Base-by-base conservation (phyloP, 257 asterid species). In the Striga asiatica region DNA sequence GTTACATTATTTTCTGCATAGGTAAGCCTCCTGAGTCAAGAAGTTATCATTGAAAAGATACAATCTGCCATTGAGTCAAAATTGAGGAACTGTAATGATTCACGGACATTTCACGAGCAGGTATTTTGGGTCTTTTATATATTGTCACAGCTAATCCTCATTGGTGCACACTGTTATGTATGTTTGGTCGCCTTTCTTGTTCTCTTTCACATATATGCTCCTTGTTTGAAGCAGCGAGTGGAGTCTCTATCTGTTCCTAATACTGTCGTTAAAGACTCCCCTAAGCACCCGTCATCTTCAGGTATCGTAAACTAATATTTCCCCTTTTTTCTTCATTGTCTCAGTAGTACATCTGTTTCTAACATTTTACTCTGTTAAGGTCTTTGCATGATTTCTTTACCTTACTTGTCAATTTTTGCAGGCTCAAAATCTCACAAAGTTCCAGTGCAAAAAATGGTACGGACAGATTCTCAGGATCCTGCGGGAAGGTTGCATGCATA, bases 1-100 rank as follows among this genome's bases (percentile, higher is more conserved):
- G 18, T 53, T 62, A 37, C 61, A 24, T 49, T 61, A 45, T 18
- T 68, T 28, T 42, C 61, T 56, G 35, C 60, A 54, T 83, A 91
- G 98, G 96, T 91, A 51, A 87, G 95, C 79, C 89, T 91, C 54
- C 72, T 91, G 74, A 87, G 87, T 74, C 98, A 91, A 79, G 97
- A 91, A 74, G 58, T 78, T 62, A 73, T 82, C 42, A 66, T 87
- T 59, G 94, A 87, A 81, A 87, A 79, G 93, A 88, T 91, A 70
- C 94, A 87, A 56, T 72, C 84, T 66, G 68, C 73, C 29, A 64
- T 87, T 52, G 98, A 88, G 70, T 84, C 79, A 34, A 84, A 79
- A 67, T 61, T 91, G 73, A 75, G 94, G 80, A 84, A 75, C 79
- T 91, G 83, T 56, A 87, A 91, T 52, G 97, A 82, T 61, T 82